Evolutionary conservation across 2,329 filamentous ascomycete species (phyloP).

Genomic region (Dactylellina cionopaga): DNA sequence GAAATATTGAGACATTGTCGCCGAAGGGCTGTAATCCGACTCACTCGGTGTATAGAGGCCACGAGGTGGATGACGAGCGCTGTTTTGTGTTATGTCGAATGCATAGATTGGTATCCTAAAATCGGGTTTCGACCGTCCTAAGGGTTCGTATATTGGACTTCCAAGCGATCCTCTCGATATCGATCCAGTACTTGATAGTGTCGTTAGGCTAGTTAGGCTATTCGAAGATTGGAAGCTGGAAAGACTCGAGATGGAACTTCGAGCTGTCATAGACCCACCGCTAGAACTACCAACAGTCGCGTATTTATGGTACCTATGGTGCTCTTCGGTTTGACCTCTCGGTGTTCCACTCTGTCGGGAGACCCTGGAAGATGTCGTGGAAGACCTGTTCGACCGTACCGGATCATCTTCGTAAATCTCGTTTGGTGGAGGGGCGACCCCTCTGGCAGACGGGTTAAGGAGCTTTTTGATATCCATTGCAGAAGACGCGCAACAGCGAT

Average conservation of each 20-base stretch:
- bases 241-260: constrained; percentile 48
- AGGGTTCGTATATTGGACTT: constrained; percentile 42
- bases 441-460: constrained; percentile 45
- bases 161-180: constrained; percentile 45
- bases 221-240: constrained; percentile 44
- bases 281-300: constrained; percentile 48
- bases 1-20: constrained; percentile 48
- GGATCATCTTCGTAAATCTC: constrained; percentile 27
- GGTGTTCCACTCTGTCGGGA: constrained; percentile 31
- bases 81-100: constrained; percentile 47
- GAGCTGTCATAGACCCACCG: constrained; percentile 47
- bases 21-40: constrained; percentile 47
- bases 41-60: constrained; percentile 49
- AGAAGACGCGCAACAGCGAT: constrained; percentile 2
- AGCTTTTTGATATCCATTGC: constrained; percentile 51
- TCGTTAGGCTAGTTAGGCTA: constrained; percentile 44
- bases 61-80: constrained; percentile 31
- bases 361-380: constrained; percentile 42
- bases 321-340: constrained; percentile 28
- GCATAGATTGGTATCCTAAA: constrained; percentile 49
- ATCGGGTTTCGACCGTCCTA: constrained; percentile 41
- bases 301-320: constrained; percentile 45
- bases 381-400: constrained; percentile 38
- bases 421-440: constrained; percentile 1
- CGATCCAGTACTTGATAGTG: constrained; percentile 42